A percentile compares a stretch with the other conserved stretches of the same genome.
phyloP scores from a whole-genome alignment of 208 protist genomes.

The Borovskyia barvae region DNA sequence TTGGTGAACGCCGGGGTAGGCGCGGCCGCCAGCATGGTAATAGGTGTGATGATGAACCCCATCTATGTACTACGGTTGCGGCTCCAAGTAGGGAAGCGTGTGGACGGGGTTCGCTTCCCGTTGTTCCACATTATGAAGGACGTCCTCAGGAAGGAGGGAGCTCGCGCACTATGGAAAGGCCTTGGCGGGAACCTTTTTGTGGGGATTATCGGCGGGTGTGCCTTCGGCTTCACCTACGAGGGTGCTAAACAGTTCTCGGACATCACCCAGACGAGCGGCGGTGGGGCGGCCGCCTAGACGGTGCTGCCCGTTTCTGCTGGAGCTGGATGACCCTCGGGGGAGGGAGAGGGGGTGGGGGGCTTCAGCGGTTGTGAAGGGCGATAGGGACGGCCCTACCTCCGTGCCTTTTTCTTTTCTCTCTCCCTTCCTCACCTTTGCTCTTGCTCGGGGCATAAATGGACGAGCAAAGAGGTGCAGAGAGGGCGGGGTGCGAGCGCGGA shows the following conservation, averaged over 20 bases:
- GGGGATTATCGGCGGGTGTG: slow-evolving; percentile 56
- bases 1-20: slow-evolving; percentile 72
- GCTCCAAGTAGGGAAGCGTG: slow-evolving; percentile 51
- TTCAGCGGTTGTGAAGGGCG: no score
- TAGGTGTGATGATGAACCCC: slow-evolving; percentile 74
- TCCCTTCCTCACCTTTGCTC: not conserved
- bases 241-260: slow-evolving; percentile 79
- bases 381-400: not conserved
- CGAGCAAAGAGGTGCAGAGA: not conserved
- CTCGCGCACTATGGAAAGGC: slow-evolving; percentile 66
- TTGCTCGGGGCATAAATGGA: no score
- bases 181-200: slow-evolving; percentile 69
- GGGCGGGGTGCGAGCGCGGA: not conserved
- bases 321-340: no score
- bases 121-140: slow-evolving; percentile 39
- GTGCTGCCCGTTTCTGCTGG: not conserved
- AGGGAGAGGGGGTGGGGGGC: not conserved
- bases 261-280: slow-evolving; percentile 18
- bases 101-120: slow-evolving; percentile 42
- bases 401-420: not conserved
- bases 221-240: slow-evolving; percentile 81
- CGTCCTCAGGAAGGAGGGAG: slow-evolving; percentile 53
- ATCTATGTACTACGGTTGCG: slow-evolving; percentile 78
- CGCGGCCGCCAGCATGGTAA: slow-evolving; percentile 51
- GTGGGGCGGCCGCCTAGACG: not conserved